Conservation (phyloP, 805 yeast species). For the Teunomyces barrocoloradensis region DNA sequence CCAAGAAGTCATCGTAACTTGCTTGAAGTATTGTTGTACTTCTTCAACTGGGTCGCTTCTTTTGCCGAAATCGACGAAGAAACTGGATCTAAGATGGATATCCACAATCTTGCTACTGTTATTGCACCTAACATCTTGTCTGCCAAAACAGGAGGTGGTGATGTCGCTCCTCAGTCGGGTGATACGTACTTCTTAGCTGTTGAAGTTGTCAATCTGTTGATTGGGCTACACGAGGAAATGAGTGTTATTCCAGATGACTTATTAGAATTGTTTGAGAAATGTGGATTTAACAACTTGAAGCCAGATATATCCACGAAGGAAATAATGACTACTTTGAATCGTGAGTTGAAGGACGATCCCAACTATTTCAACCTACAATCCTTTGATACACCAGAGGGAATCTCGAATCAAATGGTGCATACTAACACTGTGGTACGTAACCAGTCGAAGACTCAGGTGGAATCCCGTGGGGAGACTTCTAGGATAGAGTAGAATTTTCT, state of each 20-base stretch:
- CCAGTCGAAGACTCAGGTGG: slow-evolving; percentile 24
- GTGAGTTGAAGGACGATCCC: slow-evolving; percentile 30
- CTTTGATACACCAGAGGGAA: slow-evolving; percentile 7
- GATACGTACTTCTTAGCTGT: slow-evolving; percentile 85
- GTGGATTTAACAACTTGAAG: slow-evolving; percentile 30
- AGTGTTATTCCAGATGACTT: slow-evolving; percentile 73
- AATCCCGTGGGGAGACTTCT: slow-evolving; percentile 32
- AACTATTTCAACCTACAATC: slow-evolving; percentile 19
- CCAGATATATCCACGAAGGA: slow-evolving; percentile 32
- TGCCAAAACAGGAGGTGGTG: slow-evolving; percentile 42
- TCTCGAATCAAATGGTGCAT: slow-evolving; percentile 25
- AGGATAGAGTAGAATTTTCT: slow-evolving; percentile 6
- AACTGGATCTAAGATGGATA: slow-evolving; percentile 88
- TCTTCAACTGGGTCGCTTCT: slow-evolving; percentile 93
- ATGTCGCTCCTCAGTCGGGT: slow-evolving; percentile 36
- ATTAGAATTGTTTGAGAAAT: slow-evolving; percentile 45
- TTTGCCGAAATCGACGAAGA: slow-evolving; percentile 91
- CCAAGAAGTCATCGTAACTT: slow-evolving; percentile 82
- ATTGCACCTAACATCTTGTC: slow-evolving; percentile 88
- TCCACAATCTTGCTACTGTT: slow-evolving; percentile 92
- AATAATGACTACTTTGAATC: slow-evolving; percentile 32
- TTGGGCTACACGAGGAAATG: slow-evolving; percentile 76
- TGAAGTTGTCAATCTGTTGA: slow-evolving; percentile 82
- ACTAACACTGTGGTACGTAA: slow-evolving; percentile 32
- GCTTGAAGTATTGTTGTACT: slow-evolving; percentile 79